Evolutionary conservation across 2,329 filamentous ascomycete genomes (phyloP), one percentile per base, ranked within the genome.

Genomic region (Fusarium palustre): DNA sequence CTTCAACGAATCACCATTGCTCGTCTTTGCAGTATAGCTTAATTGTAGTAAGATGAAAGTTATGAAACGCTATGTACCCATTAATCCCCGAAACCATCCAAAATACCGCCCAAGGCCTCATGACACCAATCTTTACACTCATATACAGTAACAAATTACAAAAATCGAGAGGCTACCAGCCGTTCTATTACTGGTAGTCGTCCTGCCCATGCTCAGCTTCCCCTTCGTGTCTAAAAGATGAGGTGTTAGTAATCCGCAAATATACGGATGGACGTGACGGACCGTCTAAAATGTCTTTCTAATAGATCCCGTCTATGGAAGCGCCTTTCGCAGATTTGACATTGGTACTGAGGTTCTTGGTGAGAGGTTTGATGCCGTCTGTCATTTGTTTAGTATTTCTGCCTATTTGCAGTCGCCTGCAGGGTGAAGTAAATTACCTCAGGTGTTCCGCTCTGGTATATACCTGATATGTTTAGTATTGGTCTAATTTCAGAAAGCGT

Each of bases 221-320:
- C 7, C 36, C 55, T 15, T 59, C 36, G 13, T 60, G 58, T 36
- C 58, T 60, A 22, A 0, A 7, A n/a, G n/a, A n/a, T n/a, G n/a
- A 33, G 12, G 10, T 10, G 4, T 55, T 11, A 48, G n/a, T 7
- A 15, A 18, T 22, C 18, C 7, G 0, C 2, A 6, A 39, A 6
- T 20, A 4, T 8, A 18, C 4, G 1, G 8, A 24, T n/a, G 3
- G 25, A 4, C 13, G 15, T 13, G 18, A 59, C 55, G 12, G 12
- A 62, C 59, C 59, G 38, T 46, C 49, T 62, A 22, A 61, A 61
- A n/a, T 62, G 59, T 11, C 59, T 45, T n/a, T 61, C 59, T 16
- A 62, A 22, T 4, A 62, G 30, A 24, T 62, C 59, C 9, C 59
- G 20, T 8, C 59, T 46, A 54, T 61, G 41, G 2, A 62, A 62